Conservation (phyloP, 192 early-diverging fungal genomes). For the Backusella sp. region DNA sequence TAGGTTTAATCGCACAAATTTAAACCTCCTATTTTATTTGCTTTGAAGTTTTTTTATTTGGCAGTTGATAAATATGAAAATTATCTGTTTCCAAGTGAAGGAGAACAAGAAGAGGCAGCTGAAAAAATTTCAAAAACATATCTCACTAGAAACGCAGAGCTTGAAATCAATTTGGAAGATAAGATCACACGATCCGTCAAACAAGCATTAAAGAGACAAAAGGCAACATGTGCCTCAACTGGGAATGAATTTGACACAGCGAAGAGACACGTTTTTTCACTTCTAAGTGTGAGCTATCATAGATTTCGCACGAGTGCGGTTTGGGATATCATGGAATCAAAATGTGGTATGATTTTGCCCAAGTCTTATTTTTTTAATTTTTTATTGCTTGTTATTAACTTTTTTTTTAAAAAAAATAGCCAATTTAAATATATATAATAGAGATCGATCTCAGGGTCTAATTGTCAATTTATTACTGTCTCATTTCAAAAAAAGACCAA, state of each 20-base stretch:
- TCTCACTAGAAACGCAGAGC: constrained; percentile 9
- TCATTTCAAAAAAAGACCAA: neutral
- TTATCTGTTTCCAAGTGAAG: neutral
- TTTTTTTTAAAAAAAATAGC: neutral
- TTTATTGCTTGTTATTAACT: neutral
- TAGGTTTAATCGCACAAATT: neutral
- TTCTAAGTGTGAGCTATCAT: constrained; percentile 11
- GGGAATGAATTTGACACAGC: constrained; percentile 13
- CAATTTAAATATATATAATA: constrained; percentile 7
- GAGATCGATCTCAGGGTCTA: constrained; percentile 4
- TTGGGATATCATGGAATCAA: constrained; percentile 15
- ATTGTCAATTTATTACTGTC: constrained; percentile 12
- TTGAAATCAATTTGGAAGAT: constrained; percentile 11
- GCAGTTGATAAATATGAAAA: constrained; percentile 15
- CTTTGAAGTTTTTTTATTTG: constrained; percentile 14
- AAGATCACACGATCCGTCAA: constrained; percentile 2
- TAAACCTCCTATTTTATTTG: constrained; percentile 1
- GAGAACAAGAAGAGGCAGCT: constrained; percentile 5
- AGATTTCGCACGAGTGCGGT: constrained; percentile 6
- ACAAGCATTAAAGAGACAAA: constrained; percentile 8
- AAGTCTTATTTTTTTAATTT: neutral
- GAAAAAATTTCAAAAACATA: constrained; percentile 3
- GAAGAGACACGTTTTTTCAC: constrained; percentile 12
- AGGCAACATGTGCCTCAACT: neutral
- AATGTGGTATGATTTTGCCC: neutral